Conservation (phyloP, 2,329 filamentous ascomycete species). For the Xenosphaeropsis pyriputrescens region DNA sequence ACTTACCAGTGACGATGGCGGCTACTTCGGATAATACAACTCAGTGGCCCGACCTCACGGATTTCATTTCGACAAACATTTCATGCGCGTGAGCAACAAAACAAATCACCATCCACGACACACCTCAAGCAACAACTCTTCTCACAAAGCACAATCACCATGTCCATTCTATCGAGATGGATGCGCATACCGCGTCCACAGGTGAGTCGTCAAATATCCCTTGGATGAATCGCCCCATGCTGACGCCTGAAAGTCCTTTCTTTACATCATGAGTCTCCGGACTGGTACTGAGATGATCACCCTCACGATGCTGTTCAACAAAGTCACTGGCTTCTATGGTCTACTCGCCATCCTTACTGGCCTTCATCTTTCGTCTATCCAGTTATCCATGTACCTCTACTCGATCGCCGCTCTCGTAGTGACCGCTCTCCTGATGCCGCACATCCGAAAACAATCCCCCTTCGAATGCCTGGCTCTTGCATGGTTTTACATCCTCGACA, state of each 20-base stretch:
- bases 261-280: conserved; percentile 74
- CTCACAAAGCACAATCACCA: conserved; percentile 4
- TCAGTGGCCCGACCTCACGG: neutral
- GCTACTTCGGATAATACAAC: neutral
- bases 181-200: conserved; percentile 15
- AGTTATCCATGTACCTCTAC: conserved; percentile 87
- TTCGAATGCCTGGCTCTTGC: conserved; percentile 70
- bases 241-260: conserved; percentile 49
- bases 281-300: conserved; percentile 78
- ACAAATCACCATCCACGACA: neutral
- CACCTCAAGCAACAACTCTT: too few relatives aligned
- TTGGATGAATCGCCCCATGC: neutral
- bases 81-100: neutral
- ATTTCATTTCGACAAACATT: neutral
- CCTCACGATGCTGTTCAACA: conserved; percentile 76
- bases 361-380: conserved; percentile 65
- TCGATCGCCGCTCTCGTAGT: conserved; percentile 57
- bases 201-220: conserved; percentile 7
- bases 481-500: conserved; percentile 76
- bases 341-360: conserved; percentile 81
- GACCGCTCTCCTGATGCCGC: conserved; percentile 57
- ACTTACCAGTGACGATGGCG: neutral
- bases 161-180: conserved; percentile 14
- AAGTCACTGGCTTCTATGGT: conserved; percentile 80
- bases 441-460: conserved; percentile 65